Conservation (phyloP, 305 asterid genomes). For the Fraxinus sp. region DNA sequence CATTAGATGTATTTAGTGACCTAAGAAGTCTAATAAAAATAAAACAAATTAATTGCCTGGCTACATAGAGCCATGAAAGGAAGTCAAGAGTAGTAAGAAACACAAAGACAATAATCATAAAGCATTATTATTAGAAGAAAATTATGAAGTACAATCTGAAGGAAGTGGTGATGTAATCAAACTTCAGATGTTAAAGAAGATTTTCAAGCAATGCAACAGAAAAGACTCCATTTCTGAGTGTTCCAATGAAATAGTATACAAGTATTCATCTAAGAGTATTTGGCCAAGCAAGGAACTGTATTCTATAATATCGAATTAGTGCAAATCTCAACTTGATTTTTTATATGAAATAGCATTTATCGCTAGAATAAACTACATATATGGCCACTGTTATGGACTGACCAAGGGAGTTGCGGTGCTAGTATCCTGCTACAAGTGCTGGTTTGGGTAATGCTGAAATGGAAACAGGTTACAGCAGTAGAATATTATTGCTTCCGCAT, state of each 20-base stretch:
- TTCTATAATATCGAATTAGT: not conserved
- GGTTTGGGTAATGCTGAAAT: not conserved
- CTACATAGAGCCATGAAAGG: not conserved
- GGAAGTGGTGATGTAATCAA: not conserved
- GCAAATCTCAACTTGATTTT: not conserved
- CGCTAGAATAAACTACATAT: not conserved
- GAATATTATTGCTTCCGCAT: not conserved
- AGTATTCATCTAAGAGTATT: not conserved
- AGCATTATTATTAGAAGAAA: not conserved
- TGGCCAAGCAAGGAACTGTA: not conserved
- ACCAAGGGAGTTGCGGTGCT: not conserved
- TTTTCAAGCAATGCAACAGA: not conserved
- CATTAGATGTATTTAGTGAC: slow-evolving; percentile 5
- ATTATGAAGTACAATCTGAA: not conserved
- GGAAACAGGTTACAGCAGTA: not conserved
- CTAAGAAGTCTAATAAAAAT: slow-evolving; percentile 7
- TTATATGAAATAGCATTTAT: not conserved
- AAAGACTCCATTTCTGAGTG: not conserved
- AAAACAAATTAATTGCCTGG: not conserved
- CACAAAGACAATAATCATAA: not conserved
- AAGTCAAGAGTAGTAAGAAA: not conserved
- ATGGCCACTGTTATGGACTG: not conserved
- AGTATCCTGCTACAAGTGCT: not conserved
- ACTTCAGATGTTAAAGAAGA: not conserved
- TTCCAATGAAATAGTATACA: not conserved